phyloP scores from a whole-genome alignment of 2,329 filamentous ascomycete species.

The Claviceps sorghi region DNA sequence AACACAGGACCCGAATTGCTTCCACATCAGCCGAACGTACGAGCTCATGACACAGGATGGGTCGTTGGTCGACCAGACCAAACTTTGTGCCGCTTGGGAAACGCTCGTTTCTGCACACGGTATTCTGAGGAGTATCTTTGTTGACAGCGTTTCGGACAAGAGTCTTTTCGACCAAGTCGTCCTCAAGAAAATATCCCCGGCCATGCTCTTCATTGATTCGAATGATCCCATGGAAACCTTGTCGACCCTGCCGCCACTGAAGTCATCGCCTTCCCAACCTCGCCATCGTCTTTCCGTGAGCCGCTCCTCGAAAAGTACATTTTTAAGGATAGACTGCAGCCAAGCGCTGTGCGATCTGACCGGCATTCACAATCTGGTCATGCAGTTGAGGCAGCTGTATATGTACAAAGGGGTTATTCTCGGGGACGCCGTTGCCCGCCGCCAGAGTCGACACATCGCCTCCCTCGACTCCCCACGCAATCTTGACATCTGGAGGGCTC shows the following conservation, averaged over 20 bases:
- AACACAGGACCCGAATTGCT: constrained; percentile 24
- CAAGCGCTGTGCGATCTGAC: constrained; percentile 34
- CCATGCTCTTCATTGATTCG: constrained; percentile 39
- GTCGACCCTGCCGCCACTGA: constrained; percentile 27
- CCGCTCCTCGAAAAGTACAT: constrained; percentile 26
- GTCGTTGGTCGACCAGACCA: constrained; percentile 25
- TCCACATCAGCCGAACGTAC: constrained; percentile 32
- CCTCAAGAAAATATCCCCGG: constrained; percentile 30
- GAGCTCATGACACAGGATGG: constrained; percentile 27
- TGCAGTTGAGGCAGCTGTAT: constrained; percentile 32
- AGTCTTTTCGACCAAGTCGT: constrained; percentile 37
- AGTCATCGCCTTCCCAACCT: constrained; percentile 23
- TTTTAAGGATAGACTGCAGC: constrained; percentile 35
- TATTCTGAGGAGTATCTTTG: constrained; percentile 35
- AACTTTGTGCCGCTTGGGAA: constrained; percentile 36
- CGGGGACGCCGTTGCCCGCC: constrained; percentile 11
- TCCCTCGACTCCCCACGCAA: constrained; percentile 18
- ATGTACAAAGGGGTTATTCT: constrained; percentile 19
- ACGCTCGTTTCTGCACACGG: constrained; percentile 30
- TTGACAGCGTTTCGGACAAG: constrained; percentile 32
- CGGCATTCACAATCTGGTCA: constrained; percentile 31
- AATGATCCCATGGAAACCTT: constrained; percentile 22
- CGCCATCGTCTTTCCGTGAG: constrained; percentile 37
- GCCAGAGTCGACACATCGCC: constrained; percentile 14
- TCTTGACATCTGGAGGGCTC: constrained; percentile 31